Base-by-base conservation (phyloP, 768 basidiomycete genomes). In the Tricholoma terreum region DNA sequence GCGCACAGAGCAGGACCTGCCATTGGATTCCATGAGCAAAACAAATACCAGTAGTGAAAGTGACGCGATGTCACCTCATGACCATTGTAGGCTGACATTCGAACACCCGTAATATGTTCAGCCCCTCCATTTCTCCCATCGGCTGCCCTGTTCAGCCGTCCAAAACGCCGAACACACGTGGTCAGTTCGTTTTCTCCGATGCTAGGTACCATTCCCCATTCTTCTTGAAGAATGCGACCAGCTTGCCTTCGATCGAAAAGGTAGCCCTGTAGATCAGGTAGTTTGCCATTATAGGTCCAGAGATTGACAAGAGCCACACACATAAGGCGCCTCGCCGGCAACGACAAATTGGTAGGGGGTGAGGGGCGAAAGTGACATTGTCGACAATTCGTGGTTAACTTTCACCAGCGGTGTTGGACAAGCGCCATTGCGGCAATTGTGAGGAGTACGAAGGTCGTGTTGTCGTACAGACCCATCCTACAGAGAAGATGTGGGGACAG, bases 391-490 rank as follows among this genome's bases (percentile, higher is more conserved):
- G 69, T 85, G 77, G 51, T 80, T 77, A 36, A 90, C 70, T 59
- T 80, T 79, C 17, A 92, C 80, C 14, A 96, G 75, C 1, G 92
- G 87, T 15, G 85, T 74, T 21, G 92, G 86, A 67, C 93, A 96
- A 9, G 74, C 66, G 10, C 69, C 73, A 14, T 67, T 62, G 27
- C 71, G 61, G 71, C 93, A 96, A n/a, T 70, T 70, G 69, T 95
- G 90, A 12, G 79, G 71, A 9, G 80, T 80, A 52, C 93, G 78
- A 43, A 95, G 71, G 67, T 96, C 93, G 67, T 95, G 93, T 66
- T 94, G 92, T 22, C 93, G 82, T 9, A 94, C 92, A 27, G 86
- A 81, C 3, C 91, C 92, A 71, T 96, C 93, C 87, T 93, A 65
- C 30, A 53, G 27, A 15, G 1, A 54, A 7, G 21, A 35, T 31